Evolutionary conservation across 768 basidiomycete genomes (phyloP), one percentile per base, ranked within the genome.

Genomic region (Phylloporus sp.): DNA sequence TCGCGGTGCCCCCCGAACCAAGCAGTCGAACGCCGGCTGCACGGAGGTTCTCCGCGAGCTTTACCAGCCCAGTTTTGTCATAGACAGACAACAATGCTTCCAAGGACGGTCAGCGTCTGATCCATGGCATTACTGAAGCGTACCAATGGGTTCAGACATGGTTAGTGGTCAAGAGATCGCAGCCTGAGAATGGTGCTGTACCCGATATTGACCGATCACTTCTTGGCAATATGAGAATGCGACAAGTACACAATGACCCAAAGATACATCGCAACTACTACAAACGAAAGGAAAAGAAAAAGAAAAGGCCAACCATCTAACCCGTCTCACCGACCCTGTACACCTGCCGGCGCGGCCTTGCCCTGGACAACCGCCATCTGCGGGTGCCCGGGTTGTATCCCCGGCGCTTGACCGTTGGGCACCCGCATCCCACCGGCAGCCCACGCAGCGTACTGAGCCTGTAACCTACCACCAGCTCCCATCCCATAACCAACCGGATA

Each of bases 1-100:
- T 98, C 29, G 96, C 94, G 11, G 96, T 99, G 44, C 96, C 96
- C 52, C 96, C 96, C 24, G 93, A 96, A 41, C 93, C 96, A 15
- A 99, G 72, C 10, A 99, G 78, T 38, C 83, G 82, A 61, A 98
- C 84, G 22, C 94, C 94, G 36, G 84, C 79, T 40, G 76, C 74
- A 48, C 80, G 75, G 48, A 98, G 81, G n/a, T 84, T 89, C 55
- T 80, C 77, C 20, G 96, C 96, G 38, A 99, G 79, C 44, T 93
- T 86, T 48, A 98, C 67, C 38, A 99, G 80, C 61, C 82, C 80
- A 40, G 86, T 79, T 71, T 99, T 99, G 74, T 98, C 95, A 64
- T 96, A 98, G 45, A 97, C 96, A 24, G 93, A 96, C 42, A 99
- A 72, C 45, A 99, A 72, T 18, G 94, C 95, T 91, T 48, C 50